These are phyloP conservation scores for Theobroma cacao DNA, from an alignment of 345 rosid genomes.

Conservation along the genomic window DNA sequence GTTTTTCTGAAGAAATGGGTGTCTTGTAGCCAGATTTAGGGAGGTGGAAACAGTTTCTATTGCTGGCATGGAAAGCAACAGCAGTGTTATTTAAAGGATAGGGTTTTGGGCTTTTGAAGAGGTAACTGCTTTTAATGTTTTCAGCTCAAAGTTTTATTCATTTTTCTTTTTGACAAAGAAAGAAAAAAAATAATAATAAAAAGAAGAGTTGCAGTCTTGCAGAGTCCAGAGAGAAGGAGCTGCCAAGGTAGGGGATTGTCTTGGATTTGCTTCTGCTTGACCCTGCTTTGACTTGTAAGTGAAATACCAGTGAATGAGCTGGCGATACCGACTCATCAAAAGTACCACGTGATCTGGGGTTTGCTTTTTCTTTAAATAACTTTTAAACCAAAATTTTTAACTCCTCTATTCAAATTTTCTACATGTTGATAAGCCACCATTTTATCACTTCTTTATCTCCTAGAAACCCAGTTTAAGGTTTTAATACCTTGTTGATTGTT, in stretches of 20 bases:
- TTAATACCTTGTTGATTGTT: too few species aligned
- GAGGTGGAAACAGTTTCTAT: conserved; percentile 16
- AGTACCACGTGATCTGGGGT: conserved; percentile 38
- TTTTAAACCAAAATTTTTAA: neutral
- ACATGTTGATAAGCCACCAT: neutral
- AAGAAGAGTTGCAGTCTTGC: conserved; percentile 4
- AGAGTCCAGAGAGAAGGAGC: neutral
- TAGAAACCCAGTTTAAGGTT: neutral
- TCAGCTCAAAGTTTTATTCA: neutral
- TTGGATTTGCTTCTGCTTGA: conserved; percentile 22
- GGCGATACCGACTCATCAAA: conserved; percentile 44
- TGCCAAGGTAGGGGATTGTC: neutral
- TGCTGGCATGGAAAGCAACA: conserved; percentile 19
- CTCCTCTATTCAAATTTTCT: neutral
- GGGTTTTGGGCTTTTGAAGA: conserved; percentile 6
- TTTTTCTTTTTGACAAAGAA: neutral
- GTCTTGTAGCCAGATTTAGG: conserved; percentile 12
- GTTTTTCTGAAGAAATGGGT: neutral
- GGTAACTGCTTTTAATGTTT: conserved; percentile 5
- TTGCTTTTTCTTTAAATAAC: neutral
- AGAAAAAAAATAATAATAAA: neutral
- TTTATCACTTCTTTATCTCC: neutral
- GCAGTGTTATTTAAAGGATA: conserved; percentile 13
- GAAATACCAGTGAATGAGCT: conserved; percentile 34
- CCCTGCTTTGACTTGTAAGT: conserved; percentile 32